phyloP scores from a whole-genome alignment of 768 basidiomycete genomes.

The Crepidotus variabilis region DNA sequence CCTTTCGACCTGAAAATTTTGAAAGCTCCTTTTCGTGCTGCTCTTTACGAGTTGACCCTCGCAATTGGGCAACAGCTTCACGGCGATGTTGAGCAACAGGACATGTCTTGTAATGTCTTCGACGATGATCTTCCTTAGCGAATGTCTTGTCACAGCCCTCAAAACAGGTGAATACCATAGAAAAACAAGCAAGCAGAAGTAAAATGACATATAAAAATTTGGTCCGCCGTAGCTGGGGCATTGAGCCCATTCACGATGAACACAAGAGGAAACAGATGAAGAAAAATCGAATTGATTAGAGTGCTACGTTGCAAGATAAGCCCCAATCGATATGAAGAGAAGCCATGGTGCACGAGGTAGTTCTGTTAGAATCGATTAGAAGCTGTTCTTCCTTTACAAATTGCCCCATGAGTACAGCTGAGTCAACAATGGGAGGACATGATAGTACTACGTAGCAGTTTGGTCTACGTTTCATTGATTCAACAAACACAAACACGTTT shows the following conservation, averaged over 20 bases:
- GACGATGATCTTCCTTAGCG: not conserved
- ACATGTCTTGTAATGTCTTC: slow-evolving; percentile 1
- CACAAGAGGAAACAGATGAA: not conserved
- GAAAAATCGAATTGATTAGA: too few relatives aligned
- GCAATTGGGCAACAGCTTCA: not conserved
- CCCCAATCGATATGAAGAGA: too few relatives aligned
- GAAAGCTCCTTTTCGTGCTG: not conserved
- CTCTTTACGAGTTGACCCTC: slow-evolving; percentile 1
- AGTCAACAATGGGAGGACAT: too few relatives aligned
- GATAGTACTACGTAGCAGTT: too few relatives aligned
- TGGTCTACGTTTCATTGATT: too few relatives aligned
- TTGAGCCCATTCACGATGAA: not conserved
- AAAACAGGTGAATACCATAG: not conserved
- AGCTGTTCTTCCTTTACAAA: too few relatives aligned
- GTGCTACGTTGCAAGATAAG: too few relatives aligned
- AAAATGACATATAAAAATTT: not conserved
- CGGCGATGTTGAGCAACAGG: not conserved
- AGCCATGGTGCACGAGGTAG: too few relatives aligned
- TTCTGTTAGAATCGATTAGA: too few relatives aligned
- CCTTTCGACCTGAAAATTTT: slow-evolving; percentile 1
- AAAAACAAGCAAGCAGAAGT: slow-evolving; percentile 1
- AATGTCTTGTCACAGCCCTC: not conserved
- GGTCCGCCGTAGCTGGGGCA: not conserved
- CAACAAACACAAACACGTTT: too few relatives aligned
- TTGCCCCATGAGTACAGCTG: too few relatives aligned